Conservation (phyloP, 176 grass and related monocot species). For the Zea luxurians region DNA sequence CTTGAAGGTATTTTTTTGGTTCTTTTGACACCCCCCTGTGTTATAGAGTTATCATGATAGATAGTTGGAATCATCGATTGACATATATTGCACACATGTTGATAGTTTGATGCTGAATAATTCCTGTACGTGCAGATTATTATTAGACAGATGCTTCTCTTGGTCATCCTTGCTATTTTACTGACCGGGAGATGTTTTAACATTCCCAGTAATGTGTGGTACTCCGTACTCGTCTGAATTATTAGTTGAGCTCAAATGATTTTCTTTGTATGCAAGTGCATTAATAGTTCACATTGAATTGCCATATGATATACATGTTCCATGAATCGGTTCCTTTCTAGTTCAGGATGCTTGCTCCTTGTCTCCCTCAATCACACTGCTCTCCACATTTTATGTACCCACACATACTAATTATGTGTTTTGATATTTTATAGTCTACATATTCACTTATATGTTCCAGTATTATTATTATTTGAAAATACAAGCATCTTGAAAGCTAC, state of each 20-base stretch:
- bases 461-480: background rate
- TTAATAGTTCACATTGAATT: conserved; percentile 15
- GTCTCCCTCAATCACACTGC: background rate
- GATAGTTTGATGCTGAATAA: conserved; percentile 12
- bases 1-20: conserved; percentile 63
- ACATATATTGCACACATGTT: background rate
- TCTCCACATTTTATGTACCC: conserved; percentile 21
- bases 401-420: background rate
- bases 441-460: background rate
- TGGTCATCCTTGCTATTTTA: conserved; percentile 4
- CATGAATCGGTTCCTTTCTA: conserved; percentile 4
- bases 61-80: conserved; percentile 8
- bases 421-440: background rate
- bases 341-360: background rate
- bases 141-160: conserved; percentile 2
- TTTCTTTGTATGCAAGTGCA: conserved; percentile 31
- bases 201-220: conserved; percentile 7
- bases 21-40: conserved; percentile 14
- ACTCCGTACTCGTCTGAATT: background rate
- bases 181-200: background rate
- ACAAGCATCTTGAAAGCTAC: conserved; percentile 25
- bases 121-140: conserved; percentile 18
- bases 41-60: conserved; percentile 12
- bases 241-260: conserved; percentile 16
- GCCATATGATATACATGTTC: background rate